Conservation (phyloP, 2,329 filamentous ascomycete genomes). For the Trichoderma afroharzianum region DNA sequence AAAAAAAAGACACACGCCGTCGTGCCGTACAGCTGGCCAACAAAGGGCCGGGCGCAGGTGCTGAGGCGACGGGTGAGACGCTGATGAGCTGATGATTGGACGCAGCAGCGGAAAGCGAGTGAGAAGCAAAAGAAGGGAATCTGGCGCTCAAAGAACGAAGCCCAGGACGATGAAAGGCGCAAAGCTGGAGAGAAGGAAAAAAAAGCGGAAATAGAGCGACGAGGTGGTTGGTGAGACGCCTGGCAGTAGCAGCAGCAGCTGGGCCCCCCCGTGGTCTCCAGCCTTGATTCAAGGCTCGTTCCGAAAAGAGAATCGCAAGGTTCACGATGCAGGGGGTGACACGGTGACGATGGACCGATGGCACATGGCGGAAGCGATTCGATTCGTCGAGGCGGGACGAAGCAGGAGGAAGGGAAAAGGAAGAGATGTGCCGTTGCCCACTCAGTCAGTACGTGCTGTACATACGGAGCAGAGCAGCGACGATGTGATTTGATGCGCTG, state of each 20-base stretch:
- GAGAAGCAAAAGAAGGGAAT: slow-evolving; percentile 8
- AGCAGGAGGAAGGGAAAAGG: neutral
- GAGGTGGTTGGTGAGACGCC: slow-evolving; percentile 8
- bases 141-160: neutral
- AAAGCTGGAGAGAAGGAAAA: neutral
- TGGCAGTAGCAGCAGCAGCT: neutral
- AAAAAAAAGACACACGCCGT: neutral
- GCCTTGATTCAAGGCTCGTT: slow-evolving; percentile 7
- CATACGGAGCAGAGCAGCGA: neutral
- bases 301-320: slow-evolving; percentile 8
- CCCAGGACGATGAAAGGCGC: neutral
- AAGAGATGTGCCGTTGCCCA: neutral
- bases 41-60: slow-evolving; percentile 6
- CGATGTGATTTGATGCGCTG: neutral
- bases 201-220: neutral
- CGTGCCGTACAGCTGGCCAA: slow-evolving; percentile 3
- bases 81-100: slow-evolving; percentile 6
- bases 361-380: slow-evolving; percentile 9
- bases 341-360: slow-evolving; percentile 5
- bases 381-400: slow-evolving; percentile 10
- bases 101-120: neutral
- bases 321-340: slow-evolving; percentile 18
- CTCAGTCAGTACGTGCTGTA: neutral
- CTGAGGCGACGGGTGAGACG: slow-evolving; percentile 15
- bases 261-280: neutral